These are phyloP conservation scores for Draba incana DNA, from an alignment of 345 rosid species.

Conservation along the genomic window DNA sequence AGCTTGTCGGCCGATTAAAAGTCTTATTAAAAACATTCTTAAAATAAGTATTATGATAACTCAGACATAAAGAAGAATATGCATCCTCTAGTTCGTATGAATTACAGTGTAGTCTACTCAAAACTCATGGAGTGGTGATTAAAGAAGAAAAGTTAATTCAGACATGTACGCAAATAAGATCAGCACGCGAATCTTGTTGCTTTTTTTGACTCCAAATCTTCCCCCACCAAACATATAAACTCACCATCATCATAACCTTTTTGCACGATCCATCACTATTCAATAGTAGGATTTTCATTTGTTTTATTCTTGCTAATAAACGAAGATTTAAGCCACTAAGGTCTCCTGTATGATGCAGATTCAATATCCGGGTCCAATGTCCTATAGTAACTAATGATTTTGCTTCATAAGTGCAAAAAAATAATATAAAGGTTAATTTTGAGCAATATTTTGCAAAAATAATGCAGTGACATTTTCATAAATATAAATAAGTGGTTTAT, in stretches of 20 bases:
- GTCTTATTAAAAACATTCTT: background rate
- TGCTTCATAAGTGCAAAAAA: background rate
- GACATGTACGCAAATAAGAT: conserved; percentile 24
- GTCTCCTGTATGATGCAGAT: background rate
- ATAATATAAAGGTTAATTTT: too few species aligned
- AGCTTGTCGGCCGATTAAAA: background rate
- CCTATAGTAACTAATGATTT: background rate
- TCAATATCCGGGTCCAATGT: background rate
- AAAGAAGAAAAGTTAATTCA: background rate
- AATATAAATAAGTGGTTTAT: too few species aligned
- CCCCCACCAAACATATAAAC: conserved; percentile 14
- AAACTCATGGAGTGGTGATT: conserved; percentile 20
- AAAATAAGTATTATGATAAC: background rate
- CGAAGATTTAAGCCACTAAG: background rate
- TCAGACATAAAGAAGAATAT: too few species aligned
- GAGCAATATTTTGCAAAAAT: too few species aligned
- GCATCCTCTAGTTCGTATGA: background rate
- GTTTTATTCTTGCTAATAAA: conserved; percentile 4
- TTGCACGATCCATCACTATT: conserved; percentile 33
- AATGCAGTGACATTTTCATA: too few species aligned
- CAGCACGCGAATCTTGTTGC: conserved; percentile 36
- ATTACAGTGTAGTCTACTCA: conserved; percentile 4
- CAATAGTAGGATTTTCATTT: conserved; percentile 8
- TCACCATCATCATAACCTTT: conserved; percentile 33
- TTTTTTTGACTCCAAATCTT: conserved; percentile 12